Conservation (phyloP, 192 early-diverging fungal species). For the Backusella luteola region DNA sequence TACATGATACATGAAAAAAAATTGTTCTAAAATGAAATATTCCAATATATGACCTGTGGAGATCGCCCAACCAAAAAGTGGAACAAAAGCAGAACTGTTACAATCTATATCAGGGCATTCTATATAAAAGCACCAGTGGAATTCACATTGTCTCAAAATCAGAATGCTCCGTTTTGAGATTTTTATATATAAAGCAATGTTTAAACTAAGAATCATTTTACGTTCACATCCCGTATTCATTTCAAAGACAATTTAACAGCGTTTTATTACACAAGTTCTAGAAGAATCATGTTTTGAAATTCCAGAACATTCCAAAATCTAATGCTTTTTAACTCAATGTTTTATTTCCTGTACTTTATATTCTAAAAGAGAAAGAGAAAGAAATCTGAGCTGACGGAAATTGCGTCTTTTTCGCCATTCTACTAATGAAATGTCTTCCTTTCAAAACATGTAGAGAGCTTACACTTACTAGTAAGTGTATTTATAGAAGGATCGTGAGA, state of each 20-base stretch:
- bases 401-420: background rate
- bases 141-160: too few species aligned
- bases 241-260: too few species aligned
- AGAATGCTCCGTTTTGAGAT: too few species aligned
- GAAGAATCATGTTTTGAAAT: background rate
- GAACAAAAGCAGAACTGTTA: too few species aligned
- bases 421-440: background rate
- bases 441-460: background rate
- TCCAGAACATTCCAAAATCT: background rate
- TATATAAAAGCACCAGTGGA: too few species aligned
- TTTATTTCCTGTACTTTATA: background rate
- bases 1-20: too few species aligned
- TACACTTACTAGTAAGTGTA: background rate
- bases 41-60: background rate
- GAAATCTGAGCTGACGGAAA: background rate
- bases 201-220: too few species aligned
- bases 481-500: background rate
- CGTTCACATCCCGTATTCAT: background rate
- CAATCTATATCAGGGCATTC: too few species aligned
- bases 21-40: background rate
- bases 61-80: background rate
- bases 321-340: background rate
- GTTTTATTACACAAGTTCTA: background rate
- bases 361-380: background rate
- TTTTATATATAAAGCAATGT: too few species aligned